phyloP scores from a whole-genome alignment of 495 filamentous ascomycete species.

The Letharia columbiana region DNA sequence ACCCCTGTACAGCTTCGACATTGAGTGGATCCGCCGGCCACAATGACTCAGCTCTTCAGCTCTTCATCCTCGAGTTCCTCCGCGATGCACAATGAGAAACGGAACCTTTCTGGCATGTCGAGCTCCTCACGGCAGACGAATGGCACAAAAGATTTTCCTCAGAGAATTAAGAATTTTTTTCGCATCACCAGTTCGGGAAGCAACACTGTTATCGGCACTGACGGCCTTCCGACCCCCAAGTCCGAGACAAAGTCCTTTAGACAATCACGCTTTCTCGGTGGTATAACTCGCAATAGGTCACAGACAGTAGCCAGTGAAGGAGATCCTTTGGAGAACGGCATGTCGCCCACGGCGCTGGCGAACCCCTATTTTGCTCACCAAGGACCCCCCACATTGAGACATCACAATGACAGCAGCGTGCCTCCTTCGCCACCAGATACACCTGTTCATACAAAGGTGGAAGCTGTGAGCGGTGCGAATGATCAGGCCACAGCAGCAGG shows the following conservation, averaged over 20 bases:
- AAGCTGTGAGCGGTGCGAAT: conserved; percentile 57
- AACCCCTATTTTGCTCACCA: conserved; percentile 98
- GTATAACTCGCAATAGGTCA: conserved; percentile 68
- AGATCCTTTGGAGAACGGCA: conserved; percentile 74
- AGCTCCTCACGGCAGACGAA: conserved; percentile 30
- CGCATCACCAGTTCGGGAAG: conserved; percentile 71
- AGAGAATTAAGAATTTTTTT: conserved; percentile 95
- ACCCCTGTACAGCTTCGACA: neutral
- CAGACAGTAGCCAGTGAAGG: conserved; percentile 90
- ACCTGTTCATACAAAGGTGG: conserved; percentile 60
- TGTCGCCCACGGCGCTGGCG: conserved; percentile 87
- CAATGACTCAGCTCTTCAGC: conserved; percentile 22
- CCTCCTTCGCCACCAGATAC: conserved; percentile 95
- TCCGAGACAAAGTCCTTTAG: conserved; percentile 60
- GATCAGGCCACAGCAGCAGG: conserved; percentile 71
- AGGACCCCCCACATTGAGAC: conserved; percentile 81
- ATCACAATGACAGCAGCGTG: conserved; percentile 91
- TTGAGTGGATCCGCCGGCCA: neutral
- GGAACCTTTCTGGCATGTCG: conserved; percentile 27
- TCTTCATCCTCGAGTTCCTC: conserved; percentile 16
- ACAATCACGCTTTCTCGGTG: conserved; percentile 75
- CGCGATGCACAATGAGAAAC: conserved; percentile 33
- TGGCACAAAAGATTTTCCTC: conserved; percentile 59
- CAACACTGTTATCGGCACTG: conserved; percentile 36
- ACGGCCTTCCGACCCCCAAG: conserved; percentile 38